Conservation (phyloP, 371 early-diverging fungal genomes). For the Actinomortierella wolfii region DNA sequence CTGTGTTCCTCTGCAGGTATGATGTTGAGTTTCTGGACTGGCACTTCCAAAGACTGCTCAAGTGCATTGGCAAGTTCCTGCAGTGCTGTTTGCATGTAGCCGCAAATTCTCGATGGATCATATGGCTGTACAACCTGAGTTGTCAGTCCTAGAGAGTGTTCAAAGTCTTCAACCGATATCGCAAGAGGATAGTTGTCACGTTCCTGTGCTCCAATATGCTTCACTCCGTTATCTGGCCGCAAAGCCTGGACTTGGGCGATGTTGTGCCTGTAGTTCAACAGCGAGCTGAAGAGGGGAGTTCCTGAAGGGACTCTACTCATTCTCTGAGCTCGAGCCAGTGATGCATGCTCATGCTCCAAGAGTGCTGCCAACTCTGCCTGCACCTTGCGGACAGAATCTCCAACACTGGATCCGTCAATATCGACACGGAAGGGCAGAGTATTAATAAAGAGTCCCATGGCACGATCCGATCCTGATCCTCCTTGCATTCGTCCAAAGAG, state of each 20-base stretch:
- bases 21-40: background rate
- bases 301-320: constrained; percentile 20
- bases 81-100: constrained; percentile 11
- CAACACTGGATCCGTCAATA: constrained; percentile 4
- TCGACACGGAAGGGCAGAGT: constrained; percentile 18
- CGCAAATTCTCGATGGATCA: constrained; percentile 1
- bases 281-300: constrained; percentile 16
- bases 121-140: constrained; percentile 6
- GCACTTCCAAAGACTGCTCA: constrained; percentile 2
- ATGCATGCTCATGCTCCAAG: constrained; percentile 12
- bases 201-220: constrained; percentile 6
- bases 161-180: constrained; percentile 9
- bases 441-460: constrained; percentile 17
- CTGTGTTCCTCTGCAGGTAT: constrained; percentile 1
- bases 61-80: constrained; percentile 6
- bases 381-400: constrained; percentile 4
- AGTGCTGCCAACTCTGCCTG: constrained; percentile 7
- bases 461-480: background rate
- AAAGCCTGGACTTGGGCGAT: no score
- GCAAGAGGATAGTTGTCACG: constrained; percentile 12
- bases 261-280: constrained; percentile 24
- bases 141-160: constrained; percentile 2
- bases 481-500: constrained; percentile 7
- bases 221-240: no score
- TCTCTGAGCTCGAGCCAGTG: constrained; percentile 28